Percentiles rank a stretch among this genome's conserved stretches.
These are phyloP conservation scores for Pharnaceum exiguum DNA, from an alignment of 148 eudicot species.

Conservation along the genomic window DNA sequence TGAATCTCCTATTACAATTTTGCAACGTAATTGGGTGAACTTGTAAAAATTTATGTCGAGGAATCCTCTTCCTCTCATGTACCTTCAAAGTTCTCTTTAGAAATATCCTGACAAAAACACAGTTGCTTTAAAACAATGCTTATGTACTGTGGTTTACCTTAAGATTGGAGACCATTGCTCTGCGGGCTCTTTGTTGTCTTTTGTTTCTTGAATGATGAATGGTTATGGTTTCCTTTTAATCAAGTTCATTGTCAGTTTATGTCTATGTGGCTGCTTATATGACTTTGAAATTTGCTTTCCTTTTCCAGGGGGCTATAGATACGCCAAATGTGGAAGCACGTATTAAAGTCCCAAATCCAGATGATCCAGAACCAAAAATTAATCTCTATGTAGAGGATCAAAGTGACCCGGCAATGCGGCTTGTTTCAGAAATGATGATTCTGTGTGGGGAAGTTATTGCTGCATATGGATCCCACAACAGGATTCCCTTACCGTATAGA, in stretches of 20 bases:
- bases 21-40: too few species aligned
- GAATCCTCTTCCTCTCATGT: too few species aligned
- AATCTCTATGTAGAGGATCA: conserved; percentile 89
- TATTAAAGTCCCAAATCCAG: conserved; percentile 78
- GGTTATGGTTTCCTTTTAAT: too few species aligned
- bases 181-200: not conserved
- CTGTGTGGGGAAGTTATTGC: conserved; percentile 96
- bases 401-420: conserved; percentile 87
- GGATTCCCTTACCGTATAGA: conserved; percentile 73
- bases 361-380: conserved; percentile 84
- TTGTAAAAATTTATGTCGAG: too few species aligned
- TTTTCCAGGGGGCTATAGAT: conserved; percentile 83
- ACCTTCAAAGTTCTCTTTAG: too few species aligned
- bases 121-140: too few species aligned
- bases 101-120: too few species aligned
- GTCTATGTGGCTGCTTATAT: not conserved
- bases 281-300: conserved; percentile 1
- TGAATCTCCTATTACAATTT: too few species aligned
- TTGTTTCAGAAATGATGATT: conserved; percentile 98
- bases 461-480: conserved; percentile 69
- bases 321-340: conserved; percentile 77
- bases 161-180: too few species aligned
- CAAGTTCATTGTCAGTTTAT: not conserved
- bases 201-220: not conserved
- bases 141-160: too few species aligned